Percentiles rank a stretch among this genome's conserved stretches.
phyloP scores from a whole-genome alignment of 352 stramenopile genomes.

The Globisporangium apiculatum region DNA sequence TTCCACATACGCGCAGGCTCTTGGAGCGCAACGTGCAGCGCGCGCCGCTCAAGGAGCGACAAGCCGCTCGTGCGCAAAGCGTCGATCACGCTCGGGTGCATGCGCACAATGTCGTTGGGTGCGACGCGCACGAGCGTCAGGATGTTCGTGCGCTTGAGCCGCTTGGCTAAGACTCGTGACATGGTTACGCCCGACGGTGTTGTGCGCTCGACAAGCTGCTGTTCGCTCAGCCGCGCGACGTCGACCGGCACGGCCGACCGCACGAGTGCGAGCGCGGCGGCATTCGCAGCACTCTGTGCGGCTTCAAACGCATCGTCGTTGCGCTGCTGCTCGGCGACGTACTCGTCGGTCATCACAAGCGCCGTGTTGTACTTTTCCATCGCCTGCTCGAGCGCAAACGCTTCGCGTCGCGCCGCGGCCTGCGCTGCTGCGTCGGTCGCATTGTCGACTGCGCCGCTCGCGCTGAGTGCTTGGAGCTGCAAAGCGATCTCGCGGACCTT shows the following conservation, averaged over 20 bases:
- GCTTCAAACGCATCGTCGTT: conserved; percentile 75
- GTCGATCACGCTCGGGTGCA: conserved; percentile 80
- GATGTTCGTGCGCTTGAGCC: conserved; percentile 88
- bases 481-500: conserved; percentile 75
- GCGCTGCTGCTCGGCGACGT: conserved; percentile 67
- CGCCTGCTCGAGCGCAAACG: conserved; percentile 85
- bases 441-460: conserved; percentile 47
- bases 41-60: conserved; percentile 80
- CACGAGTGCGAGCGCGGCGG: conserved; percentile 41
- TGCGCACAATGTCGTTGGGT: conserved; percentile 64
- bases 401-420: conserved; percentile 63
- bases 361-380: conserved; percentile 90
- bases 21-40: conserved; percentile 70
- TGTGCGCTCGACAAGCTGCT: conserved; percentile 37
- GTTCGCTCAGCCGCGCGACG: conserved; percentile 72
- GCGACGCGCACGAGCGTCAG: conserved; percentile 72
- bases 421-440: conserved; percentile 28
- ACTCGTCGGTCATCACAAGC: conserved; percentile 87
- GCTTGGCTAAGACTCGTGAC: conserved; percentile 56
- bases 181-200: conserved; percentile 65
- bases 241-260: conserved; percentile 78
- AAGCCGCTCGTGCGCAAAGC: conserved; percentile 53
- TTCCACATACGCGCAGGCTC: conserved; percentile 56
- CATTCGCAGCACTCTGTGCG: conserved; percentile 39
- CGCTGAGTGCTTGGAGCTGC: conserved; percentile 81